Base-by-base conservation (phyloP, 2,329 filamentous ascomycete species). In the Basipetospora chlamydospora region DNA sequence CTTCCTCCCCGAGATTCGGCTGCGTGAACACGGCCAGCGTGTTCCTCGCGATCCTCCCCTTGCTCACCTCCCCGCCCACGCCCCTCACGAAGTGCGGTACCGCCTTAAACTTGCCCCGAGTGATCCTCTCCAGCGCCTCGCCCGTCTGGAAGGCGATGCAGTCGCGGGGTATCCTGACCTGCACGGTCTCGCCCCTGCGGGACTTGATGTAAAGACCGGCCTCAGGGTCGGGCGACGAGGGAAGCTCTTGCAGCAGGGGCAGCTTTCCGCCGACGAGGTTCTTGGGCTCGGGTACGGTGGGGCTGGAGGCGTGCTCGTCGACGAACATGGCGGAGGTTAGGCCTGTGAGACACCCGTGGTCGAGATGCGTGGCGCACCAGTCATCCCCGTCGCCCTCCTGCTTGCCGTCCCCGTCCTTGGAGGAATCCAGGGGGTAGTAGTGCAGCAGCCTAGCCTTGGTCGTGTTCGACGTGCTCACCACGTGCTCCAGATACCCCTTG, bases 1-100 rank as follows among this genome's bases (percentile, higher is more conserved):
- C 79, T 58, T 75, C 70, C 47, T 87, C 82, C 47, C 73, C 81
- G 41, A 96, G 57, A 60, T 95, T 94, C 17, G 90, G 90, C 67
- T 98, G 90, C 40, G 88, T 98, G 52, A 96, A 98, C 8, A 96
- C 86, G 1, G 90, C 90, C 46, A 98, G 59, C 8, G 90, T 98
- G 59, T 96, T 96, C 41, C 80, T 64, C 20, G 80, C 81, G 41
- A 87, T 68, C 20, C 62, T 60, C 2, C 61, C 63, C 11, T 58
- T 61, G 39, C 65, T 56, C 26, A 56, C 60, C 30, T 65, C 68
- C 1, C 70, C 63, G 44, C 71, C 67, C 4, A 80, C 77, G 0
- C 87, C 88, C 45, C 80, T 70, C 7, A 98, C 90, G 56, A 93
- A 96, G 63, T 98, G 90, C 45, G 90, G 88, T 42, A 96, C 90